Evolutionary conservation across 2,329 filamentous ascomycete genomes (phyloP), one percentile per base, ranked within the genome.

Genomic region (Fusarium tuaranense): DNA sequence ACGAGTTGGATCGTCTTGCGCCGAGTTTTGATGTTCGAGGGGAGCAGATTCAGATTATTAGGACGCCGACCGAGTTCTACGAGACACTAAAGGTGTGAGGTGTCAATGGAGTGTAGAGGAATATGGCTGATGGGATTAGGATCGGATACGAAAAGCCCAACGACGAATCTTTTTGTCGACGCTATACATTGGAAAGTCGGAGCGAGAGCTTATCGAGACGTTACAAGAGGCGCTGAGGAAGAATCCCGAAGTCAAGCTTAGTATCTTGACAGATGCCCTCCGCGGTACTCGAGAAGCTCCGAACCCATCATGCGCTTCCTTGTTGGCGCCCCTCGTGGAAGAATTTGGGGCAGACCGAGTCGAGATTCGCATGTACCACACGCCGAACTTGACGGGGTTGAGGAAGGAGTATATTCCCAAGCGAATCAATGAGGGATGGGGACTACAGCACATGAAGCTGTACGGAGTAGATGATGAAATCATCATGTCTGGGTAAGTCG

Each of bases 391-490:
- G 73, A 97, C 94, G 4, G 97, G 97, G 0, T 78, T 97, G 67
- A 90, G 92, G 61, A 98, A 98, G 84, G 92, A 92, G 78, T 87
- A 94, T 75, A 90, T 98, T 3, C 97, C 97, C 0, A 94, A 91
- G 80, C 89, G 97, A 22, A 96, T 99, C 81, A 99, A 99, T 77
- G 97, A 99, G 84, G 97, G 97, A 20, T 99, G 97, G 97, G 97
- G 97, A 1, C 84, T 99, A 71, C 97, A 99, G 81, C 97, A 99
- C 81, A 99, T 99, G 96, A 99, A 99, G 87, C 87, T 99, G 0
- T 99, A 99, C 78, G 97, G 97, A 0, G 87, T 98, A 25, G 97
- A 99, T 78, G 95, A 99, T 79, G 95, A 98, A 82, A 93, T 99
- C 68, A 96, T 99, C 74, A 90, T 99, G 78, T 97, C 95, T 9